These are phyloP conservation scores for Solanum hybrid DNA, from an alignment of 305 asterid genomes.

Conservation along the genomic window DNA sequence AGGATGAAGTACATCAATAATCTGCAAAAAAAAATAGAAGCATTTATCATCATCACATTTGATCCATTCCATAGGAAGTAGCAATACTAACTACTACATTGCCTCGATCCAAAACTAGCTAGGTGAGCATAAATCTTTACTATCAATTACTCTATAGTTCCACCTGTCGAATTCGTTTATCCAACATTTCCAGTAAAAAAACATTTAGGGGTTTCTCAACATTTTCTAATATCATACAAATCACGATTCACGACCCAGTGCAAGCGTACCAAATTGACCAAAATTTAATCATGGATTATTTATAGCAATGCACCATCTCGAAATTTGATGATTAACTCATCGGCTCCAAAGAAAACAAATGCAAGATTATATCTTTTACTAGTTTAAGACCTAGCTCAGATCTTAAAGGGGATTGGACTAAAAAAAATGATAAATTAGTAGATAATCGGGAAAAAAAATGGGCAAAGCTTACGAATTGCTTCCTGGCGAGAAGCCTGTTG, in stretches of 20 bases:
- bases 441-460: neutral
- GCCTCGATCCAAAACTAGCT: neutral
- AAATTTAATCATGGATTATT: neutral
- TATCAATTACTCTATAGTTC: neutral
- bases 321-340: neutral
- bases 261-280: neutral
- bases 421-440: neutral
- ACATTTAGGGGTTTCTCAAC: neutral
- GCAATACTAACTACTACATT: neutral
- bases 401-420: neutral
- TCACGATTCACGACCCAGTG: neutral
- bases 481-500: slow-evolving; percentile 16
- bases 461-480: slow-evolving; percentile 10
- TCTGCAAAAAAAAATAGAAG: neutral
- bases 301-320: neutral
- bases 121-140: neutral
- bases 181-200: neutral
- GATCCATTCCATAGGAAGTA: neutral
- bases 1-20: slow-evolving; percentile 24
- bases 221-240: neutral
- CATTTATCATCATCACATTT: neutral
- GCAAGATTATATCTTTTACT: neutral
- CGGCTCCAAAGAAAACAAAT: neutral
- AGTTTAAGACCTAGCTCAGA: neutral
- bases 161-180: neutral